Evolutionary conservation across 177 flowering plant species (phyloP).

Genomic region (Tripterygium wilfordii): DNA sequence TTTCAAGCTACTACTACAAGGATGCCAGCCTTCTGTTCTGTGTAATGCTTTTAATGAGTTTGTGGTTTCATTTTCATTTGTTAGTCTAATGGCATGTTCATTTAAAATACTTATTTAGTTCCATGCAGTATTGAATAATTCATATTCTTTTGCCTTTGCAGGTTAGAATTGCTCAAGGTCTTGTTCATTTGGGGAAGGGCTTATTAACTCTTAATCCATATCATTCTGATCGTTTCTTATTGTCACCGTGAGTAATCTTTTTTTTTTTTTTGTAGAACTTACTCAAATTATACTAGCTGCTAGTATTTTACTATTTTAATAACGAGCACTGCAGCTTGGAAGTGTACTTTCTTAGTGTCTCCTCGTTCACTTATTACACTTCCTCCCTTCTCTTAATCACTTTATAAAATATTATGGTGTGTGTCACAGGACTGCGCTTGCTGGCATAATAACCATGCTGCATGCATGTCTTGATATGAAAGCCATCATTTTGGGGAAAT

Average conservation of each 20-base stretch:
- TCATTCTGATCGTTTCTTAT: slow-evolving; percentile 85
- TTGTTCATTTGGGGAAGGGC: slow-evolving; percentile 97
- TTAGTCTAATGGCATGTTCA: too few species aligned
- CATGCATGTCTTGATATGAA: slow-evolving; percentile 97
- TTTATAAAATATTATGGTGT: too few species aligned
- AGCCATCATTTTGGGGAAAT: slow-evolving; percentile 79
- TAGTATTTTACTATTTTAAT: background rate
- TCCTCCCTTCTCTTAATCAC: background rate
- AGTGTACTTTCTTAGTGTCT: too few species aligned
- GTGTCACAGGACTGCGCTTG: slow-evolving; percentile 89
- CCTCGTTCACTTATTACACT: background rate
- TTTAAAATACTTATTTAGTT: too few species aligned
- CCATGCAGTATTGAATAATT: slow-evolving; percentile 1
- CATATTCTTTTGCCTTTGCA: slow-evolving; percentile 26
- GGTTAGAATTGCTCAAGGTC: slow-evolving; percentile 99
- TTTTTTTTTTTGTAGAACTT: too few species aligned
- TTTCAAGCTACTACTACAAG: slow-evolving; percentile 96
- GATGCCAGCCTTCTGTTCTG: slow-evolving; percentile 93
- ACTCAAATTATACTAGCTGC: too few species aligned
- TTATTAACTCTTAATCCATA: slow-evolving; percentile 85
- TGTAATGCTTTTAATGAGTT: slow-evolving; percentile 36
- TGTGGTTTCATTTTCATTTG: background rate
- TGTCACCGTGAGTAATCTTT: slow-evolving; percentile 71
- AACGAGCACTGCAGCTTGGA: background rate
- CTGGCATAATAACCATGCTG: slow-evolving; percentile 68